Evolutionary conservation across 78 protist species (phyloP).

Genomic region (Anaeramoeba flamelloides): DNA sequence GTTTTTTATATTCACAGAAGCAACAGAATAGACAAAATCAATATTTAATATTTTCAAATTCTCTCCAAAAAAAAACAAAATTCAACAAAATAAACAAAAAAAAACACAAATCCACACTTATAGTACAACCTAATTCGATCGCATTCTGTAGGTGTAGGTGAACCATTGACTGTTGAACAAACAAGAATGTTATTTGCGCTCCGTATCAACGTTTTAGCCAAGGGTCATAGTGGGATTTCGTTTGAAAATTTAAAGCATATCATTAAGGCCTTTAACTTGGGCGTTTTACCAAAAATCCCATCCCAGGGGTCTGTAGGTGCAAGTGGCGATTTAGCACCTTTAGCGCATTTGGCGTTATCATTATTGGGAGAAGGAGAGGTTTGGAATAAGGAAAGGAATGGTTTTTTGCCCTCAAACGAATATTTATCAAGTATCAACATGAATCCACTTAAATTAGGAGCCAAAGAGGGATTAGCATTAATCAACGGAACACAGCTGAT

Average conservation of each 20-base stretch:
- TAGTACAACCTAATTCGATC: slow-evolving; percentile 68
- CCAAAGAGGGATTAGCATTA: slow-evolving; percentile 74
- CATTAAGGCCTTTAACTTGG: slow-evolving; percentile 35
- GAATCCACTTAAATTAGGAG: background rate
- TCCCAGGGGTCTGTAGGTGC: slow-evolving; percentile 76
- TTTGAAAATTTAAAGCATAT: slow-evolving; percentile 26
- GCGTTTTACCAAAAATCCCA: slow-evolving; percentile 27
- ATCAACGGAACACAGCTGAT: slow-evolving; percentile 81
- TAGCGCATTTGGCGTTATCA: slow-evolving; percentile 66
- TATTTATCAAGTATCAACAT: background rate
- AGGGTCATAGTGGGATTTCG: slow-evolving; percentile 46
- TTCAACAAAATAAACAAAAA: too few relatives aligned
- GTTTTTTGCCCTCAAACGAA: background rate
- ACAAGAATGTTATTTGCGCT: slow-evolving; percentile 33
- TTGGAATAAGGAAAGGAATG: slow-evolving; percentile 19
- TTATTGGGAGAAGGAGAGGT: slow-evolving; percentile 48
- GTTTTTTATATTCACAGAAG: too few relatives aligned
- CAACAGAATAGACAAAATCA: too few relatives aligned
- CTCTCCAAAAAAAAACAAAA: too few relatives aligned
- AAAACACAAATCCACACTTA: slow-evolving; percentile 29
- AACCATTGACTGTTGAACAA: slow-evolving; percentile 46
- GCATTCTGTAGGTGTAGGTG: slow-evolving; percentile 71
- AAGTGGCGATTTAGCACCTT: slow-evolving; percentile 76
- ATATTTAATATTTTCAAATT: too few relatives aligned
- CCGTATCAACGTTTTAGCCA: slow-evolving; percentile 55